Evolutionary conservation across 139 green algal genomes (phyloP), one percentile per base, ranked within the genome.

Genomic region (Prasinococcaceae sp.): DNA sequence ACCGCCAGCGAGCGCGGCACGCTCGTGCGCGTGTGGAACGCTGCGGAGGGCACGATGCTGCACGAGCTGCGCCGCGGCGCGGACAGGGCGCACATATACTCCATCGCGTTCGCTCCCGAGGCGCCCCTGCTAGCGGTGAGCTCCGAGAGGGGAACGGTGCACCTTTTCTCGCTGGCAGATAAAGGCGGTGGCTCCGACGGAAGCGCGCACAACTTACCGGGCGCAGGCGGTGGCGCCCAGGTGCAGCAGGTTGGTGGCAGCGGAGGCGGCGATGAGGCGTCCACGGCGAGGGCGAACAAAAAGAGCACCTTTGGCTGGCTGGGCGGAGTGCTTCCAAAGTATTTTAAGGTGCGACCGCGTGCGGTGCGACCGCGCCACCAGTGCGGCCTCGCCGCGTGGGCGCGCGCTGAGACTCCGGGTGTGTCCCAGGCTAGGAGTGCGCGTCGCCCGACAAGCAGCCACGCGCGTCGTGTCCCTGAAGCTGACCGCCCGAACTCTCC

Each of bases 1-100:
- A 96, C 86, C 0, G 81, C 85, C 17, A 88, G 73, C 24, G 80
- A 89, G 39, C 86, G 84, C 60, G 83, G 84, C 24, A 96, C 88
- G 20, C 72, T 96, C 12, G 61, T 96, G 4, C 65, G 90, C 5
- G 71, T 96, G 22, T 94, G 82, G 65, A 79, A 81, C 65, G 88
- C 84, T 5, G 69, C 80, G 6, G 83, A 93, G 36, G 82, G 82
- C 14, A 60, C 63, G 32, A 72, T 81, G 60, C 68, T 94, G 58
- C 79, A 84, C 55, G 80, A 96, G 79, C 60, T 98, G 38, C 64
- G 90, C 14, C 60, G 90, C 4, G 90, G 90, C 9, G 73, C 77
- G 1, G 84, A 96, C 70, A 63, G 77, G 2, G 84, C 89, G 0
- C 53, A 59, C 26, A 87, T 96, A 26, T 84, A 84, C 75, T 80